These are phyloP conservation scores for Populus hybrid DNA, from an alignment of 441 rosid species.

Conservation along the genomic window DNA sequence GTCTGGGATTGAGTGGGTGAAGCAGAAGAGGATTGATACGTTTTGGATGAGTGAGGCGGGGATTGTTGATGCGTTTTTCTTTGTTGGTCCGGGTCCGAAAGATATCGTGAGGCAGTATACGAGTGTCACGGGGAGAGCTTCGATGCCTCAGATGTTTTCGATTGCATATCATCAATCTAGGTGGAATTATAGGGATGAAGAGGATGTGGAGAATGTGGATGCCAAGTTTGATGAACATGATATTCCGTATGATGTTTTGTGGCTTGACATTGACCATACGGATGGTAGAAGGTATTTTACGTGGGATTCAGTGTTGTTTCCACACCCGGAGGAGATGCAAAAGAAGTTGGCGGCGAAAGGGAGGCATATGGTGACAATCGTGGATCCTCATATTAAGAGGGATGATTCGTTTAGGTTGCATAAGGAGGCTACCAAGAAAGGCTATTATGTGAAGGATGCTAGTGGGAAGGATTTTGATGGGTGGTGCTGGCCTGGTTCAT, in stretches of 20 bases:
- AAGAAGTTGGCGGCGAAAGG: conserved; percentile 86
- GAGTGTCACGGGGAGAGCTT: conserved; percentile 72
- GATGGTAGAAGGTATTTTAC: conserved; percentile 93
- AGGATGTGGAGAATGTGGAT: conserved; percentile 95
- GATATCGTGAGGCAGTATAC: conserved; percentile 88
- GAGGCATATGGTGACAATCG: conserved; percentile 94
- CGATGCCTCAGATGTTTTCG: conserved; percentile 93
- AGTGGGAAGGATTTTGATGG: conserved; percentile 91
- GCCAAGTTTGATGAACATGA: conserved; percentile 91
- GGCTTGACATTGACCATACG: conserved; percentile 98
- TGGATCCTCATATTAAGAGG: conserved; percentile 97
- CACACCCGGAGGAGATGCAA: conserved; percentile 94
- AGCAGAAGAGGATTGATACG: conserved; percentile 67
- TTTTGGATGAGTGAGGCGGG: conserved; percentile 99
- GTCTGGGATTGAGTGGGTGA: conserved; percentile 54
- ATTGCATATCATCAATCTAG: conserved; percentile 96
- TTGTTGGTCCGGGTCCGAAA: conserved; percentile 84
- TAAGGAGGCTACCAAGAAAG: conserved; percentile 78
- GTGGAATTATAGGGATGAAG: conserved; percentile 99
- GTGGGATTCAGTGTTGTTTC: conserved; percentile 81
- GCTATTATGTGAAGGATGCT: conserved; percentile 88
- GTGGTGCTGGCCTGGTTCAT: conserved; percentile 99
- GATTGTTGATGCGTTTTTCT: conserved; percentile 87
- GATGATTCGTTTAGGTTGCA: conserved; percentile 76
- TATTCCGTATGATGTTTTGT: conserved; percentile 93